Base-by-base conservation (phyloP, 768 basidiomycete genomes). In the Rhodocollybia butyracea region DNA sequence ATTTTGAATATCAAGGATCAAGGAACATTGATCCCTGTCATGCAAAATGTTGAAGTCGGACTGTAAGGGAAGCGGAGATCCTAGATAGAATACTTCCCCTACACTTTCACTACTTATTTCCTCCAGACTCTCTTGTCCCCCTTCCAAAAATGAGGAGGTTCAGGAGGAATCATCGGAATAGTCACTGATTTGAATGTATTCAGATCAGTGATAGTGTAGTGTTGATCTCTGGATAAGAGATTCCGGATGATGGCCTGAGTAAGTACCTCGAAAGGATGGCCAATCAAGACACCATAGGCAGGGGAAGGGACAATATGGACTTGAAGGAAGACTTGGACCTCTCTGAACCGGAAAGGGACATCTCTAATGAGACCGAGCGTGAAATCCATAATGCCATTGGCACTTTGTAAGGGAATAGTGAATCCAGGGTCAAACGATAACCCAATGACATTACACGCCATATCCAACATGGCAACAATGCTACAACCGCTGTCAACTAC, bases 201-300 rank as follows among this genome's bases (percentile, higher is more conserved):
- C 0, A 38, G 57, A 13, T 58, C 54, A 8, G n/a, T 24, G 7
- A 60, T 32, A 0, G 53, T 55, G 0, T 46, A 5, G n/a, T 41
- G 43, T 2, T 45, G 42, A 1, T 32, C 41, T 2, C 54, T 45
- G 7, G 43, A 27, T 1, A 31, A 13, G 15, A 46, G 19, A 10
- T 55, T 55, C 3, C 22, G 2, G 7, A 38, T 21, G 1, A 31
- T 2, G 21, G 52, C 50, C 26, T 58, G 24, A 1, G 50, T 58
- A 0, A 60, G 24, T 0, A 29, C 21, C 26, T 60, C 59, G 36
- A 60, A 60, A 1, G 60, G 60, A 2, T 57, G 42, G 0, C 60
- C 60, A 2, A 60, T 32, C 1, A 60, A 40, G 8, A 61, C 34
- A n/a, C 56, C 47, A 21, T 61, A 61, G 0, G 60, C 60, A 0